phyloP scores from a whole-genome alignment of 75 land plant genomes.

The Picea glauca region DNA sequence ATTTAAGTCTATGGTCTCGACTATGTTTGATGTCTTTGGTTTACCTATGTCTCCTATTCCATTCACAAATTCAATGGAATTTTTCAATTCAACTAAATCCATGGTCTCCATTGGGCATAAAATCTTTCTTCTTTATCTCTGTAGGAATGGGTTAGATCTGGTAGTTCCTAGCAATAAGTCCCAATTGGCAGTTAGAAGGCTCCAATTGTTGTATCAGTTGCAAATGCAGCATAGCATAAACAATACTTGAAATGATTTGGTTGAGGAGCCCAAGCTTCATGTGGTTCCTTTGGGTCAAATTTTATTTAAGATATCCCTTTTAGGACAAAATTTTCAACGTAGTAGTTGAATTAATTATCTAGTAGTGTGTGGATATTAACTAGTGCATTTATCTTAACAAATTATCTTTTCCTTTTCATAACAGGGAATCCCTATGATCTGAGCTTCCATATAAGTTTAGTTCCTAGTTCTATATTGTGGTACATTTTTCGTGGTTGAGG shows the following conservation, averaged over 20 bases:
- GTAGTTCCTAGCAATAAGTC: not conserved
- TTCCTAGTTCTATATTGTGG: not conserved
- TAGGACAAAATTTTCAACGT: not conserved
- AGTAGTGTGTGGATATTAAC: not conserved
- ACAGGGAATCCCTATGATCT: not conserved
- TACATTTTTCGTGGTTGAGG: not conserved
- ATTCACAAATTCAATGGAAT: not conserved
- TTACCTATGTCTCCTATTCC: not conserved
- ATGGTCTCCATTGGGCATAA: not conserved
- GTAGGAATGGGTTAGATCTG: not conserved
- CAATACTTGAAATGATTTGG: not conserved
- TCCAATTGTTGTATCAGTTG: not conserved
- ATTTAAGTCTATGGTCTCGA: not conserved
- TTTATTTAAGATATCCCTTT: not conserved
- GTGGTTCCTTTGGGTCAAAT: not conserved
- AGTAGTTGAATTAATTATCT: not conserved
- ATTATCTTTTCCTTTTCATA: not conserved
- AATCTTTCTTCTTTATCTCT: not conserved
- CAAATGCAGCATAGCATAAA: not conserved
- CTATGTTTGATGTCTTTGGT: not conserved
- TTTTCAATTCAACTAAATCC: not conserved
- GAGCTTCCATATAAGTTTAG: not conserved
- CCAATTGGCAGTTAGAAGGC: not conserved
- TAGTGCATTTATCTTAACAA: not conserved
- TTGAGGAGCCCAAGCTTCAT: not conserved